Base-by-base conservation (phyloP, 225 moss, liverwort and hornwort species). In the Sphagnum tenellum region DNA sequence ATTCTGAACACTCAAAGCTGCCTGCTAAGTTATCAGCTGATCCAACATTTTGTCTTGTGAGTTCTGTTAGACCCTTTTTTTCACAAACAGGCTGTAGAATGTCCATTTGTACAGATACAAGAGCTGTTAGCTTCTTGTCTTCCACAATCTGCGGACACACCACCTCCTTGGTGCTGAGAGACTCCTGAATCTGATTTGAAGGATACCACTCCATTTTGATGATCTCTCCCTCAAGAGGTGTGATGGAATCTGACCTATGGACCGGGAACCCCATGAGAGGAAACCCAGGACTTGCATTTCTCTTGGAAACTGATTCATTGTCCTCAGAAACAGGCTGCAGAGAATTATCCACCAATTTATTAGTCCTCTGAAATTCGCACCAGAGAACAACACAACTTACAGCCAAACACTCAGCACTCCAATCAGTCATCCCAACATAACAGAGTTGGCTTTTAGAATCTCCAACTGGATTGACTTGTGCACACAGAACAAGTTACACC, bases 261-360 rank as follows among this genome's bases (percentile, higher is more conserved):
- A 75, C 78, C 70, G 78, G 78, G 0, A 67, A 44, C 64, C 71
- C 75, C n/a, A 50, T 48, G 57, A 49, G 69, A 12, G 75, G 62
- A 75, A 58, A 75, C 3, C 45, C 75, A 13, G 47, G 56, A 66
- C 65, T 47, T 2, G 7, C 66, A n/a, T 72, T 78, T 45, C 29
- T 55, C 58, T 64, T 46, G 12, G 84, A 70, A 9, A 62, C 78
- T 12, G 78, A 78, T 75, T 71, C 65, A 73, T 84, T 73, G 59
- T 75, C 73, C 59, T 81, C 80, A 62, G 77, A 78, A 73, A 81
- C 5, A 66, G 78, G 69, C 84, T 84, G 75, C 71, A 59, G 8
- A 0, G 45, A 7, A 8, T 61, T 47, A 3, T 61, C 61, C 12
- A 61, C 46, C 47, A 47, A 61, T 14, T 45, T 45, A 29, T 29